Conservation (phyloP, 139 green algal species). For the Haematococcus lacustris region DNA sequence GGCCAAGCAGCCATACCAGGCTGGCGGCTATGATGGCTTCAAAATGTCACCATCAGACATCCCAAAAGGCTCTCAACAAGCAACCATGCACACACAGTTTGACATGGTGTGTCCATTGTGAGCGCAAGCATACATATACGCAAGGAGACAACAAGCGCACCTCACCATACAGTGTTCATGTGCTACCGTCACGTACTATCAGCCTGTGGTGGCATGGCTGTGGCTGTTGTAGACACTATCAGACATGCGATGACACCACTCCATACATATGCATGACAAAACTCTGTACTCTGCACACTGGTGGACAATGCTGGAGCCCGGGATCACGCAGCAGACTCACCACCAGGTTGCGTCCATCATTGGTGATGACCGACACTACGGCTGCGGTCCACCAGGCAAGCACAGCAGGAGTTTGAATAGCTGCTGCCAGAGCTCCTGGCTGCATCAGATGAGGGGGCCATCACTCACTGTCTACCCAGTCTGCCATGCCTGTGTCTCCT, state of each 20-base stretch:
- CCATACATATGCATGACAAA: not conserved
- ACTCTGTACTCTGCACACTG: not conserved
- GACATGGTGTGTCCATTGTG: not conserved
- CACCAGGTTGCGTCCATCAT: constrained; percentile 79
- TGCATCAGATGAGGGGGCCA: not conserved
- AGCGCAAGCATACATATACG: too few relatives aligned
- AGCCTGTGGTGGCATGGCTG: not conserved
- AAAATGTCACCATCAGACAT: not conserved
- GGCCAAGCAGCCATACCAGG: not conserved
- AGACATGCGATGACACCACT: not conserved
- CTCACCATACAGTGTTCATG: not conserved
- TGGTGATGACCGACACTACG: constrained; percentile 73
- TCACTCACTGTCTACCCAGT: constrained; percentile 42
- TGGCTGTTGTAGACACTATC: not conserved
- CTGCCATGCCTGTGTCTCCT: constrained; percentile 7
- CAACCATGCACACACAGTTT: not conserved
- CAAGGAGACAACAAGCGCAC: too few relatives aligned
- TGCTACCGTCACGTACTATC: not conserved
- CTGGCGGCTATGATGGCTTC: not conserved
- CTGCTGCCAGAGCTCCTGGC: constrained; percentile 27
- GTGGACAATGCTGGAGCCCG: not conserved
- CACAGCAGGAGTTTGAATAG: not conserved
- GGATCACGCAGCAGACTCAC: constrained; percentile 25
- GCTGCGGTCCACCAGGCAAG: constrained; percentile 9
- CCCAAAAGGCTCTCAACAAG: not conserved